A percentile compares a stretch with the other conserved stretches of the same genome.
These are phyloP conservation scores for Maudiozyma turicensis DNA, from an alignment of 805 yeast genomes.

Conservation along the genomic window DNA sequence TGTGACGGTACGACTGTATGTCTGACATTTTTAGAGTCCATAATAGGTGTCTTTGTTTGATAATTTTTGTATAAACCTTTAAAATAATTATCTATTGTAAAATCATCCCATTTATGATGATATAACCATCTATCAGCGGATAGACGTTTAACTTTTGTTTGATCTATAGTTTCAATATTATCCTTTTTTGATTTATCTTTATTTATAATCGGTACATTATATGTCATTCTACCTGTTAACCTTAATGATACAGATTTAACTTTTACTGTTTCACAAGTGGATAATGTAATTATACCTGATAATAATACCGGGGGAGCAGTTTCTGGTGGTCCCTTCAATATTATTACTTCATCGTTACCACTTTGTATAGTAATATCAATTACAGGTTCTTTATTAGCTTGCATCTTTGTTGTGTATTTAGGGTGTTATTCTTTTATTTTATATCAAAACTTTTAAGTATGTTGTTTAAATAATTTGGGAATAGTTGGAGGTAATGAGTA, in stretches of 20 bases:
- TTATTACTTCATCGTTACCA: conserved; percentile 65
- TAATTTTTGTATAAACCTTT: conserved; percentile 22
- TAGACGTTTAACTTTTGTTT: not conserved
- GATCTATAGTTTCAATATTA: not conserved
- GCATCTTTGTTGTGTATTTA: not conserved
- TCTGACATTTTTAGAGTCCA: conserved; percentile 11
- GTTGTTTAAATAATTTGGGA: too few species aligned
- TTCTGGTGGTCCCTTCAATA: conserved; percentile 66
- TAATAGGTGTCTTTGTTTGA: conserved; percentile 11
- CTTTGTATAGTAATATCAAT: conserved; percentile 53
- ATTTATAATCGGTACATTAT: conserved; percentile 44
- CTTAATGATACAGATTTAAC: conserved; percentile 56
- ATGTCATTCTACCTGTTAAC: conserved; percentile 54
- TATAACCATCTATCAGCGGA: conserved; percentile 54
- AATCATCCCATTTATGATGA: conserved; percentile 71
- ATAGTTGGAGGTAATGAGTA: too few species aligned
- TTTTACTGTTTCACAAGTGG: conserved; percentile 64
- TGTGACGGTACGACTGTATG: too few species aligned
- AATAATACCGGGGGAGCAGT: conserved; percentile 72
- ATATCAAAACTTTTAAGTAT: too few species aligned
- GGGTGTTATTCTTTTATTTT: not conserved
- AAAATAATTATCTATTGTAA: conserved; percentile 40
- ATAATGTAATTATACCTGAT: conserved; percentile 67
- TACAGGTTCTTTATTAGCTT: conserved; percentile 7
- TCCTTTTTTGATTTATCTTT: not conserved